Conservation (phyloP, 768 basidiomycete genomes). For the Bullera alba region DNA sequence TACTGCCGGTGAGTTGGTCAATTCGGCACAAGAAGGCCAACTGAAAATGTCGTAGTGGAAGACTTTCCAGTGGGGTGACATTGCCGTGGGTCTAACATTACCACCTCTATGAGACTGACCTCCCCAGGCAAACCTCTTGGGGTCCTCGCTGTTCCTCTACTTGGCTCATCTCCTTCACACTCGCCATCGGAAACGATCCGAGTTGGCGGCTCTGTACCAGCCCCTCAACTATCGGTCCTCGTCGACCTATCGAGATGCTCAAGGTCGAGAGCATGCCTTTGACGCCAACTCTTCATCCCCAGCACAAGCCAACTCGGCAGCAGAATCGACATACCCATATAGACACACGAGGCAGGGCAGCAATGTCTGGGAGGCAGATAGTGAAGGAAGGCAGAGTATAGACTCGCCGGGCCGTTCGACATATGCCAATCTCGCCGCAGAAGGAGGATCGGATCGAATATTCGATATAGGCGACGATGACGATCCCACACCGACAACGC, state of each 20-base stretch:
- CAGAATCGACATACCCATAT: background rate
- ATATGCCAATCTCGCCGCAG: too few species aligned
- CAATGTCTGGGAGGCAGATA: slow-evolving; percentile 32
- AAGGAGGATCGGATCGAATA: background rate
- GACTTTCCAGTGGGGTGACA: slow-evolving; percentile 40
- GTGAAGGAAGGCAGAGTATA: slow-evolving; percentile 15
- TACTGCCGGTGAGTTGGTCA: slow-evolving; percentile 32
- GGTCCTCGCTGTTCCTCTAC: slow-evolving; percentile 34
- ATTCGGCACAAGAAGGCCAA: background rate
- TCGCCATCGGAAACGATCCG: slow-evolving; percentile 16
- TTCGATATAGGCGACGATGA: slow-evolving; percentile 23
- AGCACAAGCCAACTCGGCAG: background rate
- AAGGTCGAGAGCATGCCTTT: slow-evolving; percentile 28
- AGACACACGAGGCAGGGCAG: slow-evolving; percentile 12
- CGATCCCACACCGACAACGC: too few species aligned
- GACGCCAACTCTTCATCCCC: background rate
- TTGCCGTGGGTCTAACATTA: slow-evolving; percentile 22
- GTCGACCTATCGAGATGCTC: slow-evolving; percentile 29
- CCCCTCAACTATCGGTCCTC: slow-evolving; percentile 13
- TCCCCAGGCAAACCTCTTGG: slow-evolving; percentile 39
- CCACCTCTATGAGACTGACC: background rate
- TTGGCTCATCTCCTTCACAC: slow-evolving; percentile 31
- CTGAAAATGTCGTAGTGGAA: slow-evolving; percentile 32
- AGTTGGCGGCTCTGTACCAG: slow-evolving; percentile 36
- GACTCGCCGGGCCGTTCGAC: too few species aligned